Base-by-base conservation (phyloP, 2,329 filamentous ascomycete genomes). In the Ilyonectria robusta region DNA sequence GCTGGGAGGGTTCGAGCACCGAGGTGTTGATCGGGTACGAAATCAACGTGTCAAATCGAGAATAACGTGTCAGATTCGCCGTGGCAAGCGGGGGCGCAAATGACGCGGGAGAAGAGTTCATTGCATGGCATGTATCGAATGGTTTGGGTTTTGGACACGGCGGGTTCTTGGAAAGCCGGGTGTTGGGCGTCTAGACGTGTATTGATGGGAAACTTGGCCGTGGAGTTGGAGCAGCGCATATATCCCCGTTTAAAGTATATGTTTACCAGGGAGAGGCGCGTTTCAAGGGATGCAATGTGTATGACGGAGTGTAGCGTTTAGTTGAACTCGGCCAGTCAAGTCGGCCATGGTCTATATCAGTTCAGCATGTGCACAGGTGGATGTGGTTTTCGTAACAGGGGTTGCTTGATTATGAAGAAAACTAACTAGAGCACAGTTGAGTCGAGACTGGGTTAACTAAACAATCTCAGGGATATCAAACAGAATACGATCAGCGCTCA, bases 1-100 rank as follows among this genome's bases (percentile, higher is more conserved):
- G 96, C 1, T 99, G 96, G 96, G 96, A 98, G 79, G 96, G 96
- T 1, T 91, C 88, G 21, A 91, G 88, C 40, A 98, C 96, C 0
- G 96, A 99, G 82, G 94, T 96, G 0, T 80, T 99, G 67, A 89
- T 99, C 61, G 96, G 96, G 17, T 99, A 99, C 80, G 96, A 99
- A 82, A 97, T 99, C 62, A 78, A 77, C 11, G 81, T 81, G 23
- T 72, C 72, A 6, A 62, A 4, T 53, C 46, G 71, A 42, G 40
- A 42, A 42, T 42, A 42, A n/a, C 15, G 5, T n/a, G 40, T 42
- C 40, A n/a, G n/a, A 4, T 8, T 42, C 40, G n/a, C 40, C 59
- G 10, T 75, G 60, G 65, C 19, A 31, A 53, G 2, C 2, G n/a
- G 31, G 8, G 17, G 19, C 17, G 48, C 33, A 15, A 11, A 23